Evolutionary conservation across 305 asterid genomes (phyloP).

Genomic region (Plantago lanceolata): DNA sequence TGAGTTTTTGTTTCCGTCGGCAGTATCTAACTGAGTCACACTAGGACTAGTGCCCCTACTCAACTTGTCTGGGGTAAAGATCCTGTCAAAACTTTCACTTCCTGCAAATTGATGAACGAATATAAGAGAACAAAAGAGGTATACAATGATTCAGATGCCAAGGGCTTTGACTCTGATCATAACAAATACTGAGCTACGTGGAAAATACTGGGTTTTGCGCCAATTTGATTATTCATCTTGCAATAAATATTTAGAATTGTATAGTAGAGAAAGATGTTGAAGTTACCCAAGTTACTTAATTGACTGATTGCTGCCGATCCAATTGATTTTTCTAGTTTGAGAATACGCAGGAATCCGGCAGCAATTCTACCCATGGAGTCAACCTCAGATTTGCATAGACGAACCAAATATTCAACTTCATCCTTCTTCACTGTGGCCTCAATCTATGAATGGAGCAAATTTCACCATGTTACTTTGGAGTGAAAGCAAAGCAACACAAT

Average conservation of each 20-base stretch:
- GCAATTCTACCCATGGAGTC: slow-evolving; percentile 88
- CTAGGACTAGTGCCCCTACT: slow-evolving; percentile 45
- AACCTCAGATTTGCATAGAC: slow-evolving; percentile 77
- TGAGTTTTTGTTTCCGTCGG: slow-evolving; percentile 28
- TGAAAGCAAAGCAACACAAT: slow-evolving; percentile 14
- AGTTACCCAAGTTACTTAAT: slow-evolving; percentile 80
- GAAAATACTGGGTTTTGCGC: neutral
- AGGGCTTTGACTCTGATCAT: neutral
- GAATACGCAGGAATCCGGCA: slow-evolving; percentile 84
- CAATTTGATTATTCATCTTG: neutral
- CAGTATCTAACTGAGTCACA: slow-evolving; percentile 30
- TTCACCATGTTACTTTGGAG: slow-evolving; percentile 7
- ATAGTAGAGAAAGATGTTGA: slow-evolving; percentile 13
- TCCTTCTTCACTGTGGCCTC: slow-evolving; percentile 90
- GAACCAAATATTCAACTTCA: slow-evolving; percentile 67
- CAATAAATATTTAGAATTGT: neutral
- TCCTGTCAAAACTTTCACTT: slow-evolving; percentile 58
- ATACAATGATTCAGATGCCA: neutral
- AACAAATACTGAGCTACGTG: neutral
- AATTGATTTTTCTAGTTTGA: slow-evolving; percentile 77
- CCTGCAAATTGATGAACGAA: slow-evolving; percentile 45
- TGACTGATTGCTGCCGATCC: slow-evolving; percentile 82
- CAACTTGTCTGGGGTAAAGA: slow-evolving; percentile 59
- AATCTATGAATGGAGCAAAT: slow-evolving; percentile 42
- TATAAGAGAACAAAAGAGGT: slow-evolving; percentile 11